Evolutionary conservation across 1,284 basidiomycete species (phyloP).

Genomic region (Papiliotrema terrestris): DNA sequence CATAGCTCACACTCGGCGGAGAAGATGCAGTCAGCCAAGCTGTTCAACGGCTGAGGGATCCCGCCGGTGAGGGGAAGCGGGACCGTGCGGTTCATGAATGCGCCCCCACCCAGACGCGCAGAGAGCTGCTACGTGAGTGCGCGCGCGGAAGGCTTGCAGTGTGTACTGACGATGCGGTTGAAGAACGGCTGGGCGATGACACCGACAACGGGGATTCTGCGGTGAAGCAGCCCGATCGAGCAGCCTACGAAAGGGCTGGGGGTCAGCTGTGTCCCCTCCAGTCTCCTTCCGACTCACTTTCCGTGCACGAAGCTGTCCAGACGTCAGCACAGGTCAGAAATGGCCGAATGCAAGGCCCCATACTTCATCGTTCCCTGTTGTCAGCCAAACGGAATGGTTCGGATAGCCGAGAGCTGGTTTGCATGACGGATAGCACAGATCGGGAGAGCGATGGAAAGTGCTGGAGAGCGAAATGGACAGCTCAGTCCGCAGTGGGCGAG

Average conservation of each 20-base stretch:
- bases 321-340: not conserved
- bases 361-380: constrained; percentile 46
- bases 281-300: constrained; percentile 23
- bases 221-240: constrained; percentile 82
- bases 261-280: not conserved
- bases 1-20: constrained; percentile 72
- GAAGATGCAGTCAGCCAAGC: constrained; percentile 74
- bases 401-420: no score
- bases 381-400: no score
- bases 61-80: constrained; percentile 71
- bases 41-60: constrained; percentile 64
- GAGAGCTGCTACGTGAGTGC: constrained; percentile 58
- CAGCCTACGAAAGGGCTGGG: constrained; percentile 40
- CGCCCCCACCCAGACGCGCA: constrained; percentile 71
- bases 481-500: no score
- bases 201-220: constrained; percentile 73
- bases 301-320: constrained; percentile 41
- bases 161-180: constrained; percentile 60
- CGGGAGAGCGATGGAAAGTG: no score
- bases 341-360: constrained; percentile 6
- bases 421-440: no score
- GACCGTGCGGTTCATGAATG: constrained; percentile 63
- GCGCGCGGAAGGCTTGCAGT: not conserved
- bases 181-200: constrained; percentile 89
- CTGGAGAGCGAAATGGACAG: no score